Percentiles rank a stretch among this genome's conserved stretches.
These are phyloP conservation scores for Phytophthora cajani DNA, from an alignment of 352 stramenopile genomes.

Conservation along the genomic window DNA sequence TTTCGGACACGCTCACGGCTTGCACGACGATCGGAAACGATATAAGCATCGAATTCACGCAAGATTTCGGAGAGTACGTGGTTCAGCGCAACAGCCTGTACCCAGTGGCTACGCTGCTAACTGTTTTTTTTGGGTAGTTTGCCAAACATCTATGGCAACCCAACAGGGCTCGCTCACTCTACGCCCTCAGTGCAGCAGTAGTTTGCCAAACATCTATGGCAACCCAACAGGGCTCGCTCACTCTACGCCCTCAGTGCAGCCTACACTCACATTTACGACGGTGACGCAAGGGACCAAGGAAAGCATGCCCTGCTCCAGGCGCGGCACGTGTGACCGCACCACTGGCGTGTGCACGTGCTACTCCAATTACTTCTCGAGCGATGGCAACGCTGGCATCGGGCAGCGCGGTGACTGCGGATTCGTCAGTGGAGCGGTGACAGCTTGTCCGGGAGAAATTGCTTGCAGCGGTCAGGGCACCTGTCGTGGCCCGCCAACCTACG, in stretches of 20 bases:
- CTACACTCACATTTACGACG: constrained; percentile 57
- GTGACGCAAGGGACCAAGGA: constrained; percentile 90
- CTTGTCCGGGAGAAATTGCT: constrained; percentile 73
- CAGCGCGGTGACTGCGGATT: constrained; percentile 93
- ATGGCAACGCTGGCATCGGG: constrained; percentile 81
- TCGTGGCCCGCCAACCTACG: constrained; percentile 73
- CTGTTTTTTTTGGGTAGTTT: constrained; percentile 44
- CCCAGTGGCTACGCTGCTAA: not conserved
- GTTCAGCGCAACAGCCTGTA: not conserved
- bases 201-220: constrained; percentile 66
- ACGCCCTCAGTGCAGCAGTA: constrained; percentile 53
- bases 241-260: constrained; percentile 51
- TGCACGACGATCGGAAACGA: constrained; percentile 81
- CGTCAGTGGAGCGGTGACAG: constrained; percentile 62
- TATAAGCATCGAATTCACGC: constrained; percentile 79
- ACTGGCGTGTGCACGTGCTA: constrained; percentile 88
- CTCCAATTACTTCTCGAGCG: constrained; percentile 83
- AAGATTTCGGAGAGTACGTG: constrained; percentile 78
- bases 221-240: constrained; percentile 57
- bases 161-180: constrained; percentile 52
- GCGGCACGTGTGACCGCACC: constrained; percentile 80
- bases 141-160: constrained; percentile 66
- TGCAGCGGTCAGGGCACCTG: constrained; percentile 81
- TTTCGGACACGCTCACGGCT: constrained; percentile 72
- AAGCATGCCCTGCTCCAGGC: constrained; percentile 84